Evolutionary conservation across 768 basidiomycete species (phyloP).

Genomic region (Hemileccinum rubropunctum): DNA sequence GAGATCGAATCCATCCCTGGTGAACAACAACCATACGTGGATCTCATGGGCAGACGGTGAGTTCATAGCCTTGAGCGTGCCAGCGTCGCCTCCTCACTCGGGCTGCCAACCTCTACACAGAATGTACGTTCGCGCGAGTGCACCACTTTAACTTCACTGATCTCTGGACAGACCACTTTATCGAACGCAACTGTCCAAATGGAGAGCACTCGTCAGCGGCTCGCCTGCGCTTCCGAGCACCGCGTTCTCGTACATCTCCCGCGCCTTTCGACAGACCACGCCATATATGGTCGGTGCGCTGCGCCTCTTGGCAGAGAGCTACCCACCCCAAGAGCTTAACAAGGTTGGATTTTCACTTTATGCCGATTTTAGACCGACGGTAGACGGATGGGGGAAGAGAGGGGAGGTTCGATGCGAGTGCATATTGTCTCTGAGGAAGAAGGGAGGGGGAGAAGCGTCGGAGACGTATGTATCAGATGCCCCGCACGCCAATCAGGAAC

Average conservation of each 20-base stretch:
- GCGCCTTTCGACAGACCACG: conserved; percentile 75
- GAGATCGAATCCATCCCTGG: conserved; percentile 52
- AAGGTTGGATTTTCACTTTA: conserved; percentile 75
- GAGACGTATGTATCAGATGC: conserved; percentile 11
- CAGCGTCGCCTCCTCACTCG: not conserved
- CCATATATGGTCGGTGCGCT: conserved; percentile 77
- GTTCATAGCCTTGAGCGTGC: conserved; percentile 8
- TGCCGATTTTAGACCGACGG: conserved; percentile 80
- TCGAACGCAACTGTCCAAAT: conserved; percentile 62
- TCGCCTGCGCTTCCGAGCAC: conserved; percentile 64
- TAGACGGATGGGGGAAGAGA: conserved; percentile 81
- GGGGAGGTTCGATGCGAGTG: conserved; percentile 68
- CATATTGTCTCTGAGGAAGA: conserved; percentile 60
- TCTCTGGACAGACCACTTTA: conserved; percentile 65
- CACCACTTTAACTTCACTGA: not conserved
- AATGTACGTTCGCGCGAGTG: conserved; percentile 35
- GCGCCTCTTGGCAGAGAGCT: conserved; percentile 63
- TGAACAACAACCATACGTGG: conserved; percentile 79
- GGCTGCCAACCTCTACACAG: conserved; percentile 16
- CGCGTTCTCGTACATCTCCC: conserved; percentile 84
- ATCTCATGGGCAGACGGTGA: conserved; percentile 77
- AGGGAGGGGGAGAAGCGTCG: conserved; percentile 13
- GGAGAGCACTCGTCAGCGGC: conserved; percentile 79
- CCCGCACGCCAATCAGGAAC: conserved; percentile 3
- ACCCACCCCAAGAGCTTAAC: conserved; percentile 56